Evolutionary conservation across 1,284 basidiomycete genomes (phyloP).

Genomic region (Stygiomarasmius scandens): DNA sequence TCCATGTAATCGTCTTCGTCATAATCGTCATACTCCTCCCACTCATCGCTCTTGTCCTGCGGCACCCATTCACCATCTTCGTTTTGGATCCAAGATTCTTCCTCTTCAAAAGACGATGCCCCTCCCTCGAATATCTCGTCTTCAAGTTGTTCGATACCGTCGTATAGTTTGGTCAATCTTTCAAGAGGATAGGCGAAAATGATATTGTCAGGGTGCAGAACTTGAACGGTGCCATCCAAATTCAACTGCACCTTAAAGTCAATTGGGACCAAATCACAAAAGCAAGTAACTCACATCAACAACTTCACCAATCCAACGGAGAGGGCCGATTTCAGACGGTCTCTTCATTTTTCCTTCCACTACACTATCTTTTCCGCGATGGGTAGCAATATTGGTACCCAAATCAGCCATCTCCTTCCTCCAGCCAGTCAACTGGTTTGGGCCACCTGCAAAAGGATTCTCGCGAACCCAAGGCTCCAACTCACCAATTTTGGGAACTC

Average conservation of each 20-base stretch:
- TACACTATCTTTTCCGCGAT: slow-evolving; percentile 40
- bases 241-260: slow-evolving; percentile 51
- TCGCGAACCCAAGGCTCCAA: slow-evolving; percentile 78
- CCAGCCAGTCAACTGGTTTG: slow-evolving; percentile 63
- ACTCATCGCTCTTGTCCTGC: slow-evolving; percentile 27
- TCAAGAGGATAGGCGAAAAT: slow-evolving; percentile 57
- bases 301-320: slow-evolving; percentile 82
- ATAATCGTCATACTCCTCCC: slow-evolving; percentile 44
- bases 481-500: slow-evolving; percentile 79
- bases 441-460: slow-evolving; percentile 43
- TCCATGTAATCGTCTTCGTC: slow-evolving; percentile 27
- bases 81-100: slow-evolving; percentile 59
- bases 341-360: slow-evolving; percentile 49
- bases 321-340: slow-evolving; percentile 40
- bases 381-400: slow-evolving; percentile 59
- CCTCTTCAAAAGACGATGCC: slow-evolving; percentile 39
- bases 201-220: slow-evolving; percentile 61
- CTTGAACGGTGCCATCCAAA: slow-evolving; percentile 68
- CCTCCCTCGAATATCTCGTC: slow-evolving; percentile 64
- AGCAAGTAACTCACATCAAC: slow-evolving; percentile 53
- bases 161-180: slow-evolving; percentile 70
- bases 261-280: not conserved
- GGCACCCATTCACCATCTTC: slow-evolving; percentile 50
- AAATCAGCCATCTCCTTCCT: slow-evolving; percentile 67
- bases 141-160: slow-evolving; percentile 78